Evolutionary conservation across 495 filamentous ascomycete genomes (phyloP).

Genomic region (Annulohypoxylon nitens): DNA sequence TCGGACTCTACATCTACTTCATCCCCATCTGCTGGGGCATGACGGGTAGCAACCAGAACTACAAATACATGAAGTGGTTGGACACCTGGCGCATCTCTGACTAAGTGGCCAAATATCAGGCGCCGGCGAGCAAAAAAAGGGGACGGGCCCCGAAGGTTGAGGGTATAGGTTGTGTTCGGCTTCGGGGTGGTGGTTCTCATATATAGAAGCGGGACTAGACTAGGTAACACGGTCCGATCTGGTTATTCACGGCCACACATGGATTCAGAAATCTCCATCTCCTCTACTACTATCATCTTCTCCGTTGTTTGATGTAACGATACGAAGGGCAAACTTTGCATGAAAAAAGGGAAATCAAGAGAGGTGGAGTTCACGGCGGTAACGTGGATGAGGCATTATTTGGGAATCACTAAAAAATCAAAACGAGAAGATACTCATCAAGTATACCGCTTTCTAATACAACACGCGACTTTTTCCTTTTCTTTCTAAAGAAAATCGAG

Average conservation of each 20-base stretch:
- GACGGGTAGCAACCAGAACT: constrained; percentile 84
- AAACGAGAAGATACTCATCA: constrained; percentile 15
- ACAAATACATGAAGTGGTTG: constrained; percentile 94
- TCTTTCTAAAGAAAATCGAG: constrained; percentile 19
- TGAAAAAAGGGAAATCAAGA: constrained; percentile 25
- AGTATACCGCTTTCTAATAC: constrained; percentile 48
- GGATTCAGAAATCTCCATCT: constrained; percentile 48
- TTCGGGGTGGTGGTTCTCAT: constrained; percentile 25
- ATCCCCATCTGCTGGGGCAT: constrained; percentile 98
- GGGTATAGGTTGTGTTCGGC: neutral
- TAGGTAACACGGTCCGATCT: constrained; percentile 20
- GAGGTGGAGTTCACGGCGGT: constrained; percentile 39
- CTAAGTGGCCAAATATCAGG: constrained; percentile 45
- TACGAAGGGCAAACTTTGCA: constrained; percentile 43
- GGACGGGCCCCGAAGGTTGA: constrained; percentile 10
- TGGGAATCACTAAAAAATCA: constrained; percentile 31
- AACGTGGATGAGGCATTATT: constrained; percentile 45
- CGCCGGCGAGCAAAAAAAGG: constrained; percentile 7
- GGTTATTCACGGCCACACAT: constrained; percentile 58
- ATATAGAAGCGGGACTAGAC: constrained; percentile 34
- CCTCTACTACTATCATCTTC: constrained; percentile 51
- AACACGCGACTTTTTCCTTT: constrained; percentile 27
- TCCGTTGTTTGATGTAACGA: constrained; percentile 46
- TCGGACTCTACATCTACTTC: constrained; percentile 89
- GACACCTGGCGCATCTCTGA: constrained; percentile 74